Conservation (phyloP, 2,329 filamentous ascomycete genomes). For the Ophiognomonia clavigignenti-juglandacearum region DNA sequence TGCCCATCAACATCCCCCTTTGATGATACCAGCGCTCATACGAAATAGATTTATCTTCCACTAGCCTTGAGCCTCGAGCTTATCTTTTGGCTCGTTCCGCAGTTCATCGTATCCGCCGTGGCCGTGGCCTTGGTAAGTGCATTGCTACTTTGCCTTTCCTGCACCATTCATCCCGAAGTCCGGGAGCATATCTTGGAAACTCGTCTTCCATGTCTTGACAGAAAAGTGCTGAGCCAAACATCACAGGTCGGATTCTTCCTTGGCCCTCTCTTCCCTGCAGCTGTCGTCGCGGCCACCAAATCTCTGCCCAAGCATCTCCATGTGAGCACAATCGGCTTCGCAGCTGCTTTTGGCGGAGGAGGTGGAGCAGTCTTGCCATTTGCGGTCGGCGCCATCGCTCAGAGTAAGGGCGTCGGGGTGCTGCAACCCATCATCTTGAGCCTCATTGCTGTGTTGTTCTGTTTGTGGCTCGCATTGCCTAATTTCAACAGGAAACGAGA, state of each 20-base stretch:
- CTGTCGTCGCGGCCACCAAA: constrained; percentile 65
- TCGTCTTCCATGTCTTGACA: too few species aligned
- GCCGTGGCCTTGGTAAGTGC: constrained; percentile 64
- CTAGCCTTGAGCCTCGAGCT: constrained; percentile 62
- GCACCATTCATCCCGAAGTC: too few species aligned
- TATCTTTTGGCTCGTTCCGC: constrained; percentile 76
- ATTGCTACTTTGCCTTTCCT: too few species aligned
- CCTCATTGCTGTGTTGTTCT: constrained; percentile 37
- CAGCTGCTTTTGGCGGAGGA: constrained; percentile 67
- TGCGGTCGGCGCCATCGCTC: constrained; percentile 62
- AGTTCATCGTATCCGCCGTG: constrained; percentile 70
- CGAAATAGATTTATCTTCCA: constrained; percentile 56
- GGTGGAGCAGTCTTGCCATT: constrained; percentile 66
- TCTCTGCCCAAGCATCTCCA: constrained; percentile 67
- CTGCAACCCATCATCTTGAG: constrained; percentile 54
- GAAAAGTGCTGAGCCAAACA: too few species aligned
- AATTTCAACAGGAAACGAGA: constrained; percentile 35
- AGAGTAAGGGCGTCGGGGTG: constrained; percentile 48
- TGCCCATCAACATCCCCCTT: too few species aligned
- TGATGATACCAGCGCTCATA: constrained; percentile 15
- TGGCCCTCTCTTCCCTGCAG: constrained; percentile 71
- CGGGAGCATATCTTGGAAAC: too few species aligned
- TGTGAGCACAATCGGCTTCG: constrained; percentile 72
- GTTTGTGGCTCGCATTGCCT: constrained; percentile 43
- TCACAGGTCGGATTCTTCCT: constrained; percentile 84